phyloP scores from a whole-genome alignment of 2,329 filamentous ascomycete genomes.

The Neonectria magnoliae region DNA sequence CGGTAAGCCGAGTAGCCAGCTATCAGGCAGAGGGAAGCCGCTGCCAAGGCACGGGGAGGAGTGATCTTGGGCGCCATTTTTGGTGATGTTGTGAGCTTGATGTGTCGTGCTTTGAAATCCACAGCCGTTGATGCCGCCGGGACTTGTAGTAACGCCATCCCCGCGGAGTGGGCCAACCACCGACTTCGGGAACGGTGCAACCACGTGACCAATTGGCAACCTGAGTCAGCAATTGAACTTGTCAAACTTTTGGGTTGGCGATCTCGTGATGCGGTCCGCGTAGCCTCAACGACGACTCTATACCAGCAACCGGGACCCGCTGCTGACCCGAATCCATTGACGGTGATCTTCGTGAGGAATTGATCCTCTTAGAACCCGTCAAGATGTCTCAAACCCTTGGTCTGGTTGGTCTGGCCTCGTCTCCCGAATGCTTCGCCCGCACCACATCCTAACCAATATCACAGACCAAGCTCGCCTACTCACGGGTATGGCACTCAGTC shows the following conservation, averaged over 20 bases:
- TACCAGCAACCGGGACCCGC: constrained; percentile 20
- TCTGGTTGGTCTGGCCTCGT: constrained; percentile 62
- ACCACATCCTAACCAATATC: constrained; percentile 24
- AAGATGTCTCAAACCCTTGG: constrained; percentile 84
- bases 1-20: constrained; percentile 44
- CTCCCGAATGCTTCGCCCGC: constrained; percentile 14
- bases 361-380: constrained; percentile 36
- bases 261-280: constrained; percentile 34
- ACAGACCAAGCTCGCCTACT: constrained; percentile 95
- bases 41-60: constrained; percentile 40
- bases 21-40: constrained; percentile 43
- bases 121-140: constrained; percentile 40
- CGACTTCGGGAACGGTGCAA: constrained; percentile 32
- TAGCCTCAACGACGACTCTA: constrained; percentile 31
- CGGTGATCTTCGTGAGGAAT: constrained; percentile 28
- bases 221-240: constrained; percentile 40
- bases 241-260: constrained; percentile 41
- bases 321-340: constrained; percentile 27
- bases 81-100: constrained; percentile 28
- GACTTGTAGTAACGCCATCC: constrained; percentile 25
- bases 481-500: constrained; percentile 89
- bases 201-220: constrained; percentile 34
- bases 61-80: constrained; percentile 44
- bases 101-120: constrained; percentile 48
- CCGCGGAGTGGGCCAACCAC: constrained; percentile 31